phyloP scores from a whole-genome alignment of 805 yeast species.

The Cyberlindnera euphorbiae region DNA sequence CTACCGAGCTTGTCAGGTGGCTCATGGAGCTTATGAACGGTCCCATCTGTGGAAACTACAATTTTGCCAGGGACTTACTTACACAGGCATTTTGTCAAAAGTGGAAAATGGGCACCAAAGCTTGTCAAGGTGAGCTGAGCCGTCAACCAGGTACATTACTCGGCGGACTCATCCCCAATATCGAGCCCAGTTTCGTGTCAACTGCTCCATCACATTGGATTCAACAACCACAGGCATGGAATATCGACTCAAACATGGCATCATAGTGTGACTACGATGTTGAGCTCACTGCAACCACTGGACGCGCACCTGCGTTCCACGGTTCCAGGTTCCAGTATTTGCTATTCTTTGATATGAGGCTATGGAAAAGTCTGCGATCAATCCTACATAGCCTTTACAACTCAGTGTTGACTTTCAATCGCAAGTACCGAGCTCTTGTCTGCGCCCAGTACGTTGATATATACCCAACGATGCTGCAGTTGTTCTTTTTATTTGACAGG shows the following conservation, averaged over 20 bases:
- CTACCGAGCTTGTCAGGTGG: conserved; percentile 68
- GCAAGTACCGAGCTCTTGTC: conserved; percentile 49
- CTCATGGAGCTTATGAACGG: conserved; percentile 52
- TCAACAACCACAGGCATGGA: conserved; percentile 41
- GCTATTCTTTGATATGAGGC: conserved; percentile 59
- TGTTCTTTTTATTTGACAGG: conserved; percentile 63
- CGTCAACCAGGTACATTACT: conserved; percentile 9
- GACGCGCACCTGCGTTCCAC: conserved; percentile 17
- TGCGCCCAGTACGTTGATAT: conserved; percentile 80
- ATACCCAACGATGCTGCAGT: conserved; percentile 69
- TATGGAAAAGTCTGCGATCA: conserved; percentile 61
- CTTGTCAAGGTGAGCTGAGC: conserved; percentile 1
- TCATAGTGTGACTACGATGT: conserved; percentile 41
- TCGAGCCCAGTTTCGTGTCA: not conserved
- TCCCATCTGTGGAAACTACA: conserved; percentile 45
- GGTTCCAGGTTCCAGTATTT: conserved; percentile 40
- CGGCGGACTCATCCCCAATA: conserved; percentile 15
- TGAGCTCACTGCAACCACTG: conserved; percentile 6
- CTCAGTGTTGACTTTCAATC: conserved; percentile 57
- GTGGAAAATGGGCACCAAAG: conserved; percentile 53
- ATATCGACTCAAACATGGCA: conserved; percentile 37
- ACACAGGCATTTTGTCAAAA: conserved; percentile 54
- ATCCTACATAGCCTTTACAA: conserved; percentile 61
- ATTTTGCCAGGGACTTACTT: conserved; percentile 42
- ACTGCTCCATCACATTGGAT: conserved; percentile 32